phyloP scores from a whole-genome alignment of 768 basidiomycete species.

The Lenzites betulinus region DNA sequence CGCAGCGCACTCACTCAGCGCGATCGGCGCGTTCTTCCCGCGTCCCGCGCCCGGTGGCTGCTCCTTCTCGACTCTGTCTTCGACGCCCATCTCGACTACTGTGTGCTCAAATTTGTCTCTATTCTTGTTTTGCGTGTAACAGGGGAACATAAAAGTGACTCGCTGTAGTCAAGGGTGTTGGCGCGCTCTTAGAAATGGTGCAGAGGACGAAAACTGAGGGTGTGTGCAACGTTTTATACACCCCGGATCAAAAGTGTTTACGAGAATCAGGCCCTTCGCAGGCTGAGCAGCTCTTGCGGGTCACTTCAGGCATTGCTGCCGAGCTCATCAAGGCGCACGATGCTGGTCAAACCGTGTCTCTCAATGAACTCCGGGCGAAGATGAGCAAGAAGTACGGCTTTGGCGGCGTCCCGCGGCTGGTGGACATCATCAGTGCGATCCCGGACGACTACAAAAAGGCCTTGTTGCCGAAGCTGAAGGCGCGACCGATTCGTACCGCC shows the following conservation, averaged over 20 bases:
- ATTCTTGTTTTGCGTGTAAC: background rate
- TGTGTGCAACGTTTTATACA: background rate
- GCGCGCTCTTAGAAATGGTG: constrained; percentile 35
- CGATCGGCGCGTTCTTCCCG: background rate
- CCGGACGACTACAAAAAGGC: constrained; percentile 97
- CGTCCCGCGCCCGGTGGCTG: background rate
- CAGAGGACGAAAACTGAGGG: constrained; percentile 45
- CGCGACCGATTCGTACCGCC: constrained; percentile 93
- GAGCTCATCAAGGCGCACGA: constrained; percentile 91
- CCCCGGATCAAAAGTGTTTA: background rate
- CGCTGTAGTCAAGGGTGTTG: background rate
- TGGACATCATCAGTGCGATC: constrained; percentile 98
- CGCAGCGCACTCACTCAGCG: background rate
- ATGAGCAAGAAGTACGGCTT: constrained; percentile 90
- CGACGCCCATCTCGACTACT: background rate
- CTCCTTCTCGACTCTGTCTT: background rate
- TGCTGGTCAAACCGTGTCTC: constrained; percentile 71
- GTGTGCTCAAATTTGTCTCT: background rate
- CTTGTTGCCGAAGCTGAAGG: constrained; percentile 84
- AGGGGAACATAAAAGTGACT: background rate
- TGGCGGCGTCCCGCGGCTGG: constrained; percentile 86
- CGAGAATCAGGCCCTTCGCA: constrained; percentile 70
- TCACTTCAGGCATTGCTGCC: constrained; percentile 92
- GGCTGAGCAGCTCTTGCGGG: constrained; percentile 85
- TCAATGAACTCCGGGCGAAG: constrained; percentile 85